Evolutionary conservation across 2,329 filamentous ascomycete genomes (phyloP).

Genomic region (Aspergillus caelatus): DNA sequence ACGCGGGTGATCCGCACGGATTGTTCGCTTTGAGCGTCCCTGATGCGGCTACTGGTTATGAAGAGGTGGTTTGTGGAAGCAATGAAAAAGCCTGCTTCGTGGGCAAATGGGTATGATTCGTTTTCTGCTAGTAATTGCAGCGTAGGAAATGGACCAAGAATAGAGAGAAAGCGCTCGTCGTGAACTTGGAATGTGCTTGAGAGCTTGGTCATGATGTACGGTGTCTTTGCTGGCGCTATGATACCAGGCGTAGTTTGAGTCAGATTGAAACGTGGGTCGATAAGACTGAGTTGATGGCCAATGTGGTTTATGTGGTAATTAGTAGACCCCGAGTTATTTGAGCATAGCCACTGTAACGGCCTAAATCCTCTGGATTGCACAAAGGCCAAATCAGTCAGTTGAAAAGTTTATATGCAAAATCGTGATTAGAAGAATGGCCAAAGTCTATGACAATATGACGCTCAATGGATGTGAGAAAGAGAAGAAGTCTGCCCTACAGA

Average conservation of each 20-base stretch:
- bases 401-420: too few species aligned
- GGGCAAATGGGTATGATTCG: conserved; percentile 49
- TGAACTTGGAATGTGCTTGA: conserved; percentile 13
- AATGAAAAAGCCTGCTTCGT: conserved; percentile 50
- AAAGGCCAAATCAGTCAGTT: background rate
- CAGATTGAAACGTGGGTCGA: too few species aligned
- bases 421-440: background rate
- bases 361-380: too few species aligned
- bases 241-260: too few species aligned
- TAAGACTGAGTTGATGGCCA: too few species aligned
- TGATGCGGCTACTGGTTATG: conserved; percentile 40
- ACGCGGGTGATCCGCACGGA: conserved; percentile 29
- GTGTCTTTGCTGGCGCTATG: too few species aligned
- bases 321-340: rapidly evolving
- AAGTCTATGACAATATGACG: background rate
- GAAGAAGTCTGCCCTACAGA: background rate
- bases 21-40: conserved; percentile 1
- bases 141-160: conserved; percentile 40
- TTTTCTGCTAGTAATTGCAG: conserved; percentile 44
- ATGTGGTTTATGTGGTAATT: too few species aligned
- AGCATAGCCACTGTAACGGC: background rate
- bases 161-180: conserved; percentile 25
- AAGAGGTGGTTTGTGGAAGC: conserved; percentile 35
- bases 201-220: background rate
- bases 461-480: background rate